phyloP scores from a whole-genome alignment of 371 early-diverging fungal species.

The Polyrhizophydium stewartii region DNA sequence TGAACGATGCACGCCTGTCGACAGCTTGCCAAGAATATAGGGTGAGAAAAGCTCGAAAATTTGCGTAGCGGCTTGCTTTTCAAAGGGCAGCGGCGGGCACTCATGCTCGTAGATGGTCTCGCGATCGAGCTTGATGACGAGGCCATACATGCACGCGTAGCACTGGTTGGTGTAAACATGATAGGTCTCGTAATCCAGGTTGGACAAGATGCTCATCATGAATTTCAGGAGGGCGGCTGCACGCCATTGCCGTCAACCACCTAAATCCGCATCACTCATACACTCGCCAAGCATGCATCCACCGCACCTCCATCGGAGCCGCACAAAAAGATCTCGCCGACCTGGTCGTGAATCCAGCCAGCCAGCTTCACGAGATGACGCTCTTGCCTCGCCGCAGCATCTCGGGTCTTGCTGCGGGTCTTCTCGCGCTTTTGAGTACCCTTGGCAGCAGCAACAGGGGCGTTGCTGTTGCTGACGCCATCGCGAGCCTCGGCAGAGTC shows the following conservation, averaged over 20 bases:
- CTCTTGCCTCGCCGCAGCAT: too few relatives aligned
- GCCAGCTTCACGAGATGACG: slow-evolving; percentile 2
- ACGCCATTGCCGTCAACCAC: neutral
- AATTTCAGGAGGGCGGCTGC: slow-evolving; percentile 5
- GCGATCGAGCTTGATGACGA: slow-evolving; percentile 10
- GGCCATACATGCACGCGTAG: slow-evolving; percentile 11
- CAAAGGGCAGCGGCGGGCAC: slow-evolving; percentile 4
- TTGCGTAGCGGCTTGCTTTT: slow-evolving; percentile 2
- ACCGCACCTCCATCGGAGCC: slow-evolving; percentile 6
- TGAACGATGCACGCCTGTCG: neutral
- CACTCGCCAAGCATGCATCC: too few relatives aligned
- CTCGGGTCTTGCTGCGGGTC: neutral
- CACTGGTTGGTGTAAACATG: slow-evolving; percentile 9
- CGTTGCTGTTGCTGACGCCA: too few relatives aligned
- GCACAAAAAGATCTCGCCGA: slow-evolving; percentile 9
- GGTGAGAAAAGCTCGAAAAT: slow-evolving; percentile 10
- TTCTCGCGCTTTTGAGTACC: neutral
- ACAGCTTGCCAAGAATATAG: slow-evolving; percentile 4
- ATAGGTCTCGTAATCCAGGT: neutral
- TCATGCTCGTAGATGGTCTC: slow-evolving; percentile 10
- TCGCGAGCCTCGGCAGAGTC: too few relatives aligned
- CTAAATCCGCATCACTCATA: too few relatives aligned
- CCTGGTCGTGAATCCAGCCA: slow-evolving; percentile 11
- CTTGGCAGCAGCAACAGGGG: too few relatives aligned
- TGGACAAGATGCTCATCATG: slow-evolving; percentile 4